Evolutionary conservation across 306 rosid species (phyloP).

Genomic region (Prunus mongolica): DNA sequence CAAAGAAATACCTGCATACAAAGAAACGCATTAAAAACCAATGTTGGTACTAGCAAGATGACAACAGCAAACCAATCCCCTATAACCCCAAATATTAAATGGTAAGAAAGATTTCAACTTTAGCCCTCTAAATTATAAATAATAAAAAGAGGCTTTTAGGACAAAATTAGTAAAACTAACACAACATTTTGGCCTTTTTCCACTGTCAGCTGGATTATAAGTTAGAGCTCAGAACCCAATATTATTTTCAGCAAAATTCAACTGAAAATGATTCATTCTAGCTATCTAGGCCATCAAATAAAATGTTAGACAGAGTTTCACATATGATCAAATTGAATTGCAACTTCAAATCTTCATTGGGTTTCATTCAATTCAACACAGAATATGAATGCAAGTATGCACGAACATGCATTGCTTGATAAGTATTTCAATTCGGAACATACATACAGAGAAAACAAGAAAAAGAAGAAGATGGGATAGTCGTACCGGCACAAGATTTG

Average conservation of each 20-base stretch:
- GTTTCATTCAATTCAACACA: neutral
- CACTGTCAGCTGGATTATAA: neutral
- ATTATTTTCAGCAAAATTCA: neutral
- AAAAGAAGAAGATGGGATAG: neutral
- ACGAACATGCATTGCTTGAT: neutral
- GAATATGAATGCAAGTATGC: neutral
- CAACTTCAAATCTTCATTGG: neutral
- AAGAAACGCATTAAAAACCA: neutral
- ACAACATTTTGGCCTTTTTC: neutral
- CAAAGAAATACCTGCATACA: constrained; percentile 70
- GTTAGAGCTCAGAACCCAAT: neutral
- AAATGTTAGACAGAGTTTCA: neutral
- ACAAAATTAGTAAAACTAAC: no score
- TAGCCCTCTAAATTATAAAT: neutral
- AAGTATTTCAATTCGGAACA: neutral
- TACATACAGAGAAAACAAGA: neutral
- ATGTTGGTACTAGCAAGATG: neutral
- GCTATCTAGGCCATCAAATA: neutral
- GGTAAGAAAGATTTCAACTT: neutral
- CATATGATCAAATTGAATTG: neutral
- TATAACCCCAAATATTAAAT: neutral
- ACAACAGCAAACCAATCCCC: neutral
- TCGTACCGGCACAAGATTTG: constrained; percentile 73
- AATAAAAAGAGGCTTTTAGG: neutral
- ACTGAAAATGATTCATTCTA: neutral